A percentile compares a stretch with the other conserved stretches of the same genome.
Evolutionary conservation across 805 yeast species (phyloP).

Genomic region (Pichia insulana): DNA sequence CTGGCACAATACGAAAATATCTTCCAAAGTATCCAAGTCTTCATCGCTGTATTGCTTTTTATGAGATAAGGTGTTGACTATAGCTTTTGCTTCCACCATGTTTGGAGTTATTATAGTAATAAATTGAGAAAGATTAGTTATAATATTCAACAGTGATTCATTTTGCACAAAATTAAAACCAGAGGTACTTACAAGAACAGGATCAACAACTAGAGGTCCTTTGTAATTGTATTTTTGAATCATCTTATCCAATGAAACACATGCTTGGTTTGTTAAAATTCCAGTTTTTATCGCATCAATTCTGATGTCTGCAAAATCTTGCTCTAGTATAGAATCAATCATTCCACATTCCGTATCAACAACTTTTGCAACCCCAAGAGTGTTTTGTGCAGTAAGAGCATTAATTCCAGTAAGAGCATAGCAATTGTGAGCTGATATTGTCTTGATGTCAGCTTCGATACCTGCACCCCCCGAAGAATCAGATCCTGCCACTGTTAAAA

Average conservation of each 20-base stretch:
- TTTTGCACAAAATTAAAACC: constrained; percentile 50
- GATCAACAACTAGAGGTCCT: constrained; percentile 51
- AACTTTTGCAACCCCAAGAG: constrained; percentile 26
- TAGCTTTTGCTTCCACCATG: constrained; percentile 47
- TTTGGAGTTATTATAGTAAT: constrained; percentile 72
- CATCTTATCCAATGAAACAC: constrained; percentile 33
- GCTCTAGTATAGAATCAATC: constrained; percentile 3
- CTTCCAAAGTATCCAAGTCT: neutral
- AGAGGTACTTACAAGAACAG: constrained; percentile 77
- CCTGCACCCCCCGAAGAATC: constrained; percentile 94
- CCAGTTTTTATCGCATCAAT: constrained; percentile 73
- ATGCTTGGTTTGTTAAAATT: constrained; percentile 49
- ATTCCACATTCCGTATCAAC: neutral
- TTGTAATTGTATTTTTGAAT: constrained; percentile 16
- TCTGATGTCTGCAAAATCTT: constrained; percentile 26
- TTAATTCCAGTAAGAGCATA: constrained; percentile 73
- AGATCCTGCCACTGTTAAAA: constrained; percentile 59
- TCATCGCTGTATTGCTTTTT: neutral
- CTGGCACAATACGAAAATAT: constrained; percentile 3
- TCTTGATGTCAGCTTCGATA: constrained; percentile 81
- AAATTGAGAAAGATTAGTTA: constrained; percentile 37
- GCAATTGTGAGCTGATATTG: constrained; percentile 70
- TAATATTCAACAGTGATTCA: constrained; percentile 21
- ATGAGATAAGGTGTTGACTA: constrained; percentile 1
- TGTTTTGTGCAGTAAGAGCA: constrained; percentile 78